phyloP scores from a whole-genome alignment of 2,329 filamentous ascomycete genomes.

The Triangularia verruculosa region DNA sequence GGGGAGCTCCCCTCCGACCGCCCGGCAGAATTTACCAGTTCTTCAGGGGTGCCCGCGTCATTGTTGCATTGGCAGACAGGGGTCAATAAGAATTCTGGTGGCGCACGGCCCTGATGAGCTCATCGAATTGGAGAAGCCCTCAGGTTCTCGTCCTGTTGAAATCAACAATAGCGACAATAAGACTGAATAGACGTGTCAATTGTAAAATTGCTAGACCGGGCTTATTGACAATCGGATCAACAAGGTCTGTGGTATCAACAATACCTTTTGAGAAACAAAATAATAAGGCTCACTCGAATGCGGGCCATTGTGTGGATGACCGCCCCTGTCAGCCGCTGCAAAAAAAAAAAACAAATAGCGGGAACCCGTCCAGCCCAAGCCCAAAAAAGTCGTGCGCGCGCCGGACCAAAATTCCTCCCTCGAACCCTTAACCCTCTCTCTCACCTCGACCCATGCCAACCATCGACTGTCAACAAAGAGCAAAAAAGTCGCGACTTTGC shows the following conservation, averaged over 20 bases:
- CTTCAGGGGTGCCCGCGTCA: conserved; percentile 1
- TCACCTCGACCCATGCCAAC: background rate
- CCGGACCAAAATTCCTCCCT: conserved; percentile 17
- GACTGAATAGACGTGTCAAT: background rate
- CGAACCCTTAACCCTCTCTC: conserved; percentile 8
- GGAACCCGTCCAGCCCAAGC: conserved; percentile 6
- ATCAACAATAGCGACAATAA: background rate
- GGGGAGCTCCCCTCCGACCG: conserved; percentile 7
- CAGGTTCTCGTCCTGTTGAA: background rate
- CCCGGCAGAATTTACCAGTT: conserved; percentile 15
- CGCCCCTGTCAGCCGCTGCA: conserved; percentile 17
- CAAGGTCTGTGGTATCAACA: background rate
- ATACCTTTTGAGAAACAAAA: background rate
- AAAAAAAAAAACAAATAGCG: conserved; percentile 17
- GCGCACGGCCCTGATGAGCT: conserved; percentile 16
- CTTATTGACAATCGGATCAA: background rate
- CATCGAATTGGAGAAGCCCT: conserved; percentile 5
- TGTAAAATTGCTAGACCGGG: background rate
- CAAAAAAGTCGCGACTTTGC: conserved; percentile 6
- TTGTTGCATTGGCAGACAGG: conserved; percentile 12
- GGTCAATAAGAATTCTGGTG: conserved; percentile 14
- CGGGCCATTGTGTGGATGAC: conserved; percentile 21
- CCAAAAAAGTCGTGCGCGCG: conserved; percentile 20
- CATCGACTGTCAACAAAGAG: conserved; percentile 13
- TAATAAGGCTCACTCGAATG: conserved; percentile 16